Conservation (phyloP, 768 basidiomycete genomes). For the Suillus occidentalis region DNA sequence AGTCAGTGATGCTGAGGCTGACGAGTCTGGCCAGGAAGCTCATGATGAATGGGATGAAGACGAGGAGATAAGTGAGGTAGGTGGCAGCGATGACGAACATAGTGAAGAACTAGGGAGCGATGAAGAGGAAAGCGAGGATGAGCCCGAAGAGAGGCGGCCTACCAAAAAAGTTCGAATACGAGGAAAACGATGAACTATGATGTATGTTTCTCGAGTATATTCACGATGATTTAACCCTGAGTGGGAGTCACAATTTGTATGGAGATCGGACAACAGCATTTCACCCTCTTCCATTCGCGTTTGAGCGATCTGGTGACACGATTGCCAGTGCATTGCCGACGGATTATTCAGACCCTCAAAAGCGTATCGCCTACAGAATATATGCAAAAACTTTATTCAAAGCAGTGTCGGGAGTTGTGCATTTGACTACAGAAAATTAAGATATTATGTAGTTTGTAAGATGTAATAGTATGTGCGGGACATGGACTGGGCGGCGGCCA, state of each 20-base stretch:
- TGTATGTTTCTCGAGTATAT: not conserved
- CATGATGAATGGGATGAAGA: slow-evolving; percentile 55
- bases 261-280: not conserved
- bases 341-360: not conserved
- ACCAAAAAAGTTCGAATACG: slow-evolving; percentile 55
- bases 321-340: not conserved
- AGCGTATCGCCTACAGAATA: not conserved
- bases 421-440: not conserved
- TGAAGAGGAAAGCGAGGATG: slow-evolving; percentile 40
- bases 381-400: not conserved
- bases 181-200: slow-evolving; percentile 42
- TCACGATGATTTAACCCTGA: not conserved
- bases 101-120: slow-evolving; percentile 38
- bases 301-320: not conserved
- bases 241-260: not conserved
- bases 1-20: slow-evolving; percentile 43
- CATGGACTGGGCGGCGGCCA: not conserved
- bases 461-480: not conserved
- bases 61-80: slow-evolving; percentile 62
- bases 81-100: slow-evolving; percentile 42
- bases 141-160: slow-evolving; percentile 45
- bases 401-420: not conserved
- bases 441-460: not conserved
- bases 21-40: slow-evolving; percentile 39
- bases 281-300: not conserved